Evolutionary conservation across 768 basidiomycete species (phyloP).

Genomic region (Rhizopogon salebrosus): DNA sequence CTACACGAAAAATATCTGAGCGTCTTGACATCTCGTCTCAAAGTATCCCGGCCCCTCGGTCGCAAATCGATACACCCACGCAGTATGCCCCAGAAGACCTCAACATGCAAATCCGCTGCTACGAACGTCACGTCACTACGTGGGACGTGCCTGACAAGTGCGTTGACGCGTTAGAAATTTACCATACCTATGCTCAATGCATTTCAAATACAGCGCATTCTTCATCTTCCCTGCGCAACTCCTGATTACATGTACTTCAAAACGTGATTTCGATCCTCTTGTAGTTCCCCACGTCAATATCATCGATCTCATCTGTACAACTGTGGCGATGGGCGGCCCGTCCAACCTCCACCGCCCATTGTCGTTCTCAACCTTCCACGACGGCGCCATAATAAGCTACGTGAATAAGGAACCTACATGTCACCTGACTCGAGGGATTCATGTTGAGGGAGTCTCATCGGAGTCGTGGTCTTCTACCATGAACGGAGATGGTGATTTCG

Average conservation of each 20-base stretch:
- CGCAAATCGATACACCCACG: too few relatives aligned
- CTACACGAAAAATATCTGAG: too few relatives aligned
- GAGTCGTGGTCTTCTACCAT: slow-evolving; percentile 10
- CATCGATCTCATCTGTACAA: slow-evolving; percentile 18
- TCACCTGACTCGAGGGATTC: slow-evolving; percentile 8
- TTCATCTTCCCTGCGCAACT: slow-evolving; percentile 19
- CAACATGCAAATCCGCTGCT: slow-evolving; percentile 7
- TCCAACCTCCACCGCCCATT: slow-evolving; percentile 1
- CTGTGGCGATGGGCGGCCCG: slow-evolving; percentile 5
- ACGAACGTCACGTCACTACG: slow-evolving; percentile 16
- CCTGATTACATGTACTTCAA: slow-evolving; percentile 13
- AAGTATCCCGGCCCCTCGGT: too few relatives aligned
- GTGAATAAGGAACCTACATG: not conserved
- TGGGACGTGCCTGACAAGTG: slow-evolving; percentile 20
- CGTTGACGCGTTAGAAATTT: slow-evolving; percentile 2
- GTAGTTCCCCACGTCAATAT: slow-evolving; percentile 5
- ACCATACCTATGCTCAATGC: not conserved
- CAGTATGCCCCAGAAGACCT: slow-evolving; percentile 8
- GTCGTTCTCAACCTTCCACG: slow-evolving; percentile 11
- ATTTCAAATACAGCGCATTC: slow-evolving; percentile 10
- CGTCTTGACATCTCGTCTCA: too few relatives aligned
- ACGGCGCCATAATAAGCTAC: slow-evolving; percentile 7
- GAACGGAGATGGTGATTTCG: slow-evolving; percentile 17
- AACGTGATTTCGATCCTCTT: slow-evolving; percentile 5
- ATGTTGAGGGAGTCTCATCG: slow-evolving; percentile 10